Evolutionary conservation across 1,139 yeast genomes (phyloP), one percentile per base, ranked within the genome.

Genomic region (Pneumocystis murina): DNA sequence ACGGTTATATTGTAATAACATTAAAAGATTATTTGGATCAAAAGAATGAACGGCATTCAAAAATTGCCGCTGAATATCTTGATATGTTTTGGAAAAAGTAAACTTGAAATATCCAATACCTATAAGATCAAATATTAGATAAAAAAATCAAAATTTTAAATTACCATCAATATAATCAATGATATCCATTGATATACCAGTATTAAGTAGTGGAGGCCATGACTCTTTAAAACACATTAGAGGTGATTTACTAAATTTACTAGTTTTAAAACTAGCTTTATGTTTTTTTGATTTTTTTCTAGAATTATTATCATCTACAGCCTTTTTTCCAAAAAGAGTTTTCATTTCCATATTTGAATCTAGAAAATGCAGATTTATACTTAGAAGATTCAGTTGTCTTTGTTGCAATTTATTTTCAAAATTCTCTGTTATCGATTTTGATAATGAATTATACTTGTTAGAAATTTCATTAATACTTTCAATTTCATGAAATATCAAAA

Each of bases 271-370:
- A 75, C 1, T 80, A 75, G 61, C 78, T 75, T 39, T 67, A 68
- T 48, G 70, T 12, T 38, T 62, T 38, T 58, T 59, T 28, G 62
- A 41, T 30, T 40, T 80, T 71, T 1, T 85, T 77, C 0, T 84
- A 76, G 3, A 84, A 77, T 7, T 86, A 68, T 86, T 87, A 0
- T 89, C 91, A 72, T 84, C 86, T 16, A 80, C 72, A 0, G 92
- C 85, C 14, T 87, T 74, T 68, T 85, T 84, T 6, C 94, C 96
- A 75, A 89, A 88, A 61, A 89, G 75, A 66, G 80, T 78, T 63
- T 82, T 81, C 71, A 87, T 84, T 71, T 89, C 97, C 61, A 82
- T 81, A 70, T 88, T 95, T 2, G 95, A 87, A 71, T 89, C 95
- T 60, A 89, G 77, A 66, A 61, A 39, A 48, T 24, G 14, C 12